phyloP scores from a whole-genome alignment of 2,329 filamentous ascomycete genomes.

The Botrytis aclada region DNA sequence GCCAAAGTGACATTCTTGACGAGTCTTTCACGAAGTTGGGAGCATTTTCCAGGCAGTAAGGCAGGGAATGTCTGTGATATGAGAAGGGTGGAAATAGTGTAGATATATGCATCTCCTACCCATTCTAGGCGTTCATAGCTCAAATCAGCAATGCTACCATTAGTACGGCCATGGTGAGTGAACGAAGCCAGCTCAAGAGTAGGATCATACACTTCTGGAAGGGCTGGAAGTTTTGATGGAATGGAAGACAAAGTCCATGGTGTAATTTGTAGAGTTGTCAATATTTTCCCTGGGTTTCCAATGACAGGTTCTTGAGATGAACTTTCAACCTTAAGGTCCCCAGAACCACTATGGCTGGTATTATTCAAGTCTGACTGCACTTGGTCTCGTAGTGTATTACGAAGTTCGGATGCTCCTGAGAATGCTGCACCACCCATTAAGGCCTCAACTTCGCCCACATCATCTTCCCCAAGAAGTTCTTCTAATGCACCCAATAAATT shows the following conservation, averaged over 20 bases:
- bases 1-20: conserved; percentile 78
- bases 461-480: conserved; percentile 28
- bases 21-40: conserved; percentile 73
- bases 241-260: conserved; percentile 54
- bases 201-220: conserved; percentile 60
- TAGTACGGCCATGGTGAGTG: conserved; percentile 51
- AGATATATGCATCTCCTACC: conserved; percentile 82
- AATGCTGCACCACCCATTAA: conserved; percentile 27
- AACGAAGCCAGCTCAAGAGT: conserved; percentile 62
- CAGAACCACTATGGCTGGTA: not conserved
- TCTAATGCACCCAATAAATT: conserved; percentile 32
- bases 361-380: not conserved
- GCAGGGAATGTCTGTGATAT: conserved; percentile 70
- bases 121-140: conserved; percentile 83
- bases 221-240: conserved; percentile 48
- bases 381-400: conserved; percentile 22
- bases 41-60: conserved; percentile 64
- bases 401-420: conserved; percentile 28
- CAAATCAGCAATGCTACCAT: conserved; percentile 29
- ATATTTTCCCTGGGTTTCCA: conserved; percentile 1
- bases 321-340: not conserved
- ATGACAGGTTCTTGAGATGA: not conserved
- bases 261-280: conserved; percentile 35
- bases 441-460: conserved; percentile 21
- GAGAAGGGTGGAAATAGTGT: conserved; percentile 70